phyloP scores from a whole-genome alignment of 164 flowering plant genomes.

The Vitis rupestris region DNA sequence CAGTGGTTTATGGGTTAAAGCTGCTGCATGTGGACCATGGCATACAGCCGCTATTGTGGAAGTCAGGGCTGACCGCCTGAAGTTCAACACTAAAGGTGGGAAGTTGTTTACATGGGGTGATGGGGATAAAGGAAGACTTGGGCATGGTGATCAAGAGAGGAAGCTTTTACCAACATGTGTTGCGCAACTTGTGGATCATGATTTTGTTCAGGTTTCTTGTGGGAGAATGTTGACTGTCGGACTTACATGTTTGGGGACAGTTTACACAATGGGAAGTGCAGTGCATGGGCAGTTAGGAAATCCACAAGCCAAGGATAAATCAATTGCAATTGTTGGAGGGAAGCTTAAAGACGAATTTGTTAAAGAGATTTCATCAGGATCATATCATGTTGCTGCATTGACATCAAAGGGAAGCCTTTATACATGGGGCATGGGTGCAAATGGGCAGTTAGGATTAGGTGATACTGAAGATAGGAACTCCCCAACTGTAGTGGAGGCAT shows the following conservation, averaged over 20 bases:
- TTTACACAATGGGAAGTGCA: slow-evolving; percentile 64
- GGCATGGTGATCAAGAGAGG: slow-evolving; percentile 46
- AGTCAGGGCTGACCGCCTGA: slow-evolving; percentile 30
- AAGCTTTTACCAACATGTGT: slow-evolving; percentile 67
- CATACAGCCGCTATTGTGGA: slow-evolving; percentile 78
- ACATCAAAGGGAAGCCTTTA: slow-evolving; percentile 55
- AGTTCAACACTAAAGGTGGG: slow-evolving; percentile 27
- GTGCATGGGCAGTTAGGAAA: slow-evolving; percentile 68
- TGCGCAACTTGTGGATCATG: slow-evolving; percentile 47
- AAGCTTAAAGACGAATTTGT: slow-evolving; percentile 53
- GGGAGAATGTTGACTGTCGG: slow-evolving; percentile 63
- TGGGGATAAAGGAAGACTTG: slow-evolving; percentile 67
- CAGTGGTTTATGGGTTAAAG: slow-evolving; percentile 46
- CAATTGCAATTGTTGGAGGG: slow-evolving; percentile 57
- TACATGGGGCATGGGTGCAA: slow-evolving; percentile 70
- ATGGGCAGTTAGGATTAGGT: slow-evolving; percentile 68
- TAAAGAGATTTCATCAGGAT: slow-evolving; percentile 53
- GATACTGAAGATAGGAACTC: slow-evolving; percentile 47
- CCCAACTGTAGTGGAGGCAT: slow-evolving; percentile 58
- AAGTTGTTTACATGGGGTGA: slow-evolving; percentile 84
- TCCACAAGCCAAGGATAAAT: slow-evolving; percentile 45
- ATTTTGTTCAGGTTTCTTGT: slow-evolving; percentile 67
- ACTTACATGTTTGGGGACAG: slow-evolving; percentile 50
- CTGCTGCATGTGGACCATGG: slow-evolving; percentile 80
- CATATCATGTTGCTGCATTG: slow-evolving; percentile 58